phyloP scores from a whole-genome alignment of 1,284 basidiomycete genomes.

The Xanthoconium separans region DNA sequence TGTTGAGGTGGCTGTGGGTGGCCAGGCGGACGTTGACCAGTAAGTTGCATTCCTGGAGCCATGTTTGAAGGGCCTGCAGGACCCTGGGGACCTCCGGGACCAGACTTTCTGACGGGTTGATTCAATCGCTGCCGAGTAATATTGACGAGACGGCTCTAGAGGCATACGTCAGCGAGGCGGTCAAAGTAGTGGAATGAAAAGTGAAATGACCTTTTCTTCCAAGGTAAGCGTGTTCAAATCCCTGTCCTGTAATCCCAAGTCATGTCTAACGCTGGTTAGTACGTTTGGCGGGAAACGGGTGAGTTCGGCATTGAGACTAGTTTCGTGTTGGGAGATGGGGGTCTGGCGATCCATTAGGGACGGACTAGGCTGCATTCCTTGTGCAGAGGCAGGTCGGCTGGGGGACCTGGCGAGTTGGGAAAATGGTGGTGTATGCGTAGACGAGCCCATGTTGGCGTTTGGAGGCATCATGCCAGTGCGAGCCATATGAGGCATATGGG shows the following conservation, averaged over 20 bases:
- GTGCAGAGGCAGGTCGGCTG: slow-evolving; percentile 55
- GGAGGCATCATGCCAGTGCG: slow-evolving; percentile 51
- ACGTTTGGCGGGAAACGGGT: slow-evolving; percentile 32
- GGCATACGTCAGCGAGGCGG: slow-evolving; percentile 12
- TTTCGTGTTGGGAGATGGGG: slow-evolving; percentile 27
- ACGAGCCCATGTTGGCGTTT: slow-evolving; percentile 34
- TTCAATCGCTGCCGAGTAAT: slow-evolving; percentile 26
- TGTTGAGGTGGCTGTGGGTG: slow-evolving; percentile 25
- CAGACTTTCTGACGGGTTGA: slow-evolving; percentile 27
- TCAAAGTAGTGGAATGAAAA: not conserved
- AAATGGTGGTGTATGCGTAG: slow-evolving; percentile 40
- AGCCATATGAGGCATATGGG: slow-evolving; percentile 44
- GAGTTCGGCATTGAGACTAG: slow-evolving; percentile 39
- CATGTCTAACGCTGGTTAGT: slow-evolving; percentile 42
- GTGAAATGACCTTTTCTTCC: slow-evolving; percentile 54
- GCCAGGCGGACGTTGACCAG: slow-evolving; percentile 27
- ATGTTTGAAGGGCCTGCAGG: slow-evolving; percentile 39
- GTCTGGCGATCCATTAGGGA: slow-evolving; percentile 48
- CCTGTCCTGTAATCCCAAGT: slow-evolving; percentile 49
- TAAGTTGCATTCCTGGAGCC: slow-evolving; percentile 23
- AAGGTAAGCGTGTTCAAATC: slow-evolving; percentile 43
- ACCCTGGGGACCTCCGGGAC: slow-evolving; percentile 35
- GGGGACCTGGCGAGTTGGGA: slow-evolving; percentile 48
- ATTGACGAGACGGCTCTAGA: slow-evolving; percentile 39
- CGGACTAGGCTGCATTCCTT: slow-evolving; percentile 55